Conservation (phyloP, 495 filamentous ascomycete species). For the Neurospora sublineolata region DNA sequence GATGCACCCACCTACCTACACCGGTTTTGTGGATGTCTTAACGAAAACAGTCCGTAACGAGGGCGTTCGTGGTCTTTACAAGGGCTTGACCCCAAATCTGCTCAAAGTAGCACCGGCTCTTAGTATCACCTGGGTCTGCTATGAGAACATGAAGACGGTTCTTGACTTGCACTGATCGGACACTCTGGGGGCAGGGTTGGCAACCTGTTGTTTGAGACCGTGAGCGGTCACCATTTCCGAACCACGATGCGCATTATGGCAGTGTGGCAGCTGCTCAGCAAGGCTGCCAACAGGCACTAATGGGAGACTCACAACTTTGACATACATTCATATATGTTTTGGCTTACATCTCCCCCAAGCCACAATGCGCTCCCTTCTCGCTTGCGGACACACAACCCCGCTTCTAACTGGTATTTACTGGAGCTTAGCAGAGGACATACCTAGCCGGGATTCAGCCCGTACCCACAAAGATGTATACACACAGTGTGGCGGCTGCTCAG, state of each 20-base stretch:
- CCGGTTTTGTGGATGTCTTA: slow-evolving; percentile 75
- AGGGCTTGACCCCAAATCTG: slow-evolving; percentile 88
- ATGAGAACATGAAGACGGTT: slow-evolving; percentile 83
- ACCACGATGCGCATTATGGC: neutral
- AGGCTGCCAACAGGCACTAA: neutral
- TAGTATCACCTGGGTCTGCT: slow-evolving; percentile 94
- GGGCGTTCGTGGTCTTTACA: slow-evolving; percentile 80
- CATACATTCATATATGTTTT: neutral
- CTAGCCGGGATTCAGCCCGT: neutral
- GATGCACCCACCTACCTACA: slow-evolving; percentile 84
- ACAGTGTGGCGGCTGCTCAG: neutral
- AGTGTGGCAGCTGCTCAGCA: neutral
- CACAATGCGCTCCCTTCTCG: neutral
- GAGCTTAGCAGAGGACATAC: neutral
- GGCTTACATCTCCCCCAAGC: neutral
- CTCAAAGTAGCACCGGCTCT: slow-evolving; percentile 95
- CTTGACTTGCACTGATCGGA: slow-evolving; percentile 45
- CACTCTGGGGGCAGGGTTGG: neutral
- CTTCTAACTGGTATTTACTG: neutral
- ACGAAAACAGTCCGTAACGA: slow-evolving; percentile 71
- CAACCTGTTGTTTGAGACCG: neutral
- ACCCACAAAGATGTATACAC: neutral
- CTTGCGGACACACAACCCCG: neutral
- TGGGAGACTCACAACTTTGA: neutral
- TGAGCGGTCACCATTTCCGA: neutral